These are phyloP conservation scores for Mycosarcoma mackinlayi DNA, from an alignment of 1,284 basidiomycete species.

Conservation along the genomic window DNA sequence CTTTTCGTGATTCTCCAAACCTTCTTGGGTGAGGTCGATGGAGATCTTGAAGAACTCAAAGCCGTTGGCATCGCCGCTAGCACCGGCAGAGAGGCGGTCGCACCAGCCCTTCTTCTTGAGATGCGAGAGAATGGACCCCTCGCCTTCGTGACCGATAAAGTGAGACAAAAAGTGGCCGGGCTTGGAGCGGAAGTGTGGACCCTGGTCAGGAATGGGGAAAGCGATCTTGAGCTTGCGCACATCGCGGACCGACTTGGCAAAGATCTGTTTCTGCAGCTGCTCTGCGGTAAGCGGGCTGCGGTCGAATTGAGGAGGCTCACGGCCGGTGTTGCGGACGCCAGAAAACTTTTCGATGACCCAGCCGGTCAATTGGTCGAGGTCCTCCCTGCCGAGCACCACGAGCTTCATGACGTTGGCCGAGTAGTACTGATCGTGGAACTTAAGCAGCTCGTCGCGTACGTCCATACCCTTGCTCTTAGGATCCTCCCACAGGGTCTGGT, in stretches of 20 bases:
- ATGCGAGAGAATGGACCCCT: constrained; percentile 90
- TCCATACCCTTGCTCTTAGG: constrained; percentile 77
- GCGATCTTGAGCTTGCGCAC: constrained; percentile 87
- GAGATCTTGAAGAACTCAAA: constrained; percentile 91
- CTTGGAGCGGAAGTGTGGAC: constrained; percentile 80
- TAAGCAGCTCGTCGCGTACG: constrained; percentile 87
- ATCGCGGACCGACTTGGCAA: constrained; percentile 89
- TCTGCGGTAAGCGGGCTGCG: constrained; percentile 75
- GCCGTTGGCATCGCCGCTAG: constrained; percentile 76
- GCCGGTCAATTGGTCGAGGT: constrained; percentile 80
- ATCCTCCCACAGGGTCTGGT: constrained; percentile 80
- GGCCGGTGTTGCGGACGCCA: constrained; percentile 78
- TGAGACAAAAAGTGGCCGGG: constrained; percentile 85
- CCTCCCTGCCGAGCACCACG: constrained; percentile 88
- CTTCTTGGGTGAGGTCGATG: constrained; percentile 82
- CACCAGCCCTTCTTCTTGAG: constrained; percentile 93
- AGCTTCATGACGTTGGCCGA: constrained; percentile 94
- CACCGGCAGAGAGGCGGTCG: constrained; percentile 80
- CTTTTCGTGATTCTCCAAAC: constrained; percentile 85
- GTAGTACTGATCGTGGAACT: constrained; percentile 95
- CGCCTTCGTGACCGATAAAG: constrained; percentile 94
- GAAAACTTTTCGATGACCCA: constrained; percentile 82
- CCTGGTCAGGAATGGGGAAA: constrained; percentile 77
- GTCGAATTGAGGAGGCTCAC: constrained; percentile 75
- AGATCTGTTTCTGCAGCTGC: constrained; percentile 78